Base-by-base conservation (phyloP, 129 eudicot genomes). In the Flaveria ramosissima region DNA sequence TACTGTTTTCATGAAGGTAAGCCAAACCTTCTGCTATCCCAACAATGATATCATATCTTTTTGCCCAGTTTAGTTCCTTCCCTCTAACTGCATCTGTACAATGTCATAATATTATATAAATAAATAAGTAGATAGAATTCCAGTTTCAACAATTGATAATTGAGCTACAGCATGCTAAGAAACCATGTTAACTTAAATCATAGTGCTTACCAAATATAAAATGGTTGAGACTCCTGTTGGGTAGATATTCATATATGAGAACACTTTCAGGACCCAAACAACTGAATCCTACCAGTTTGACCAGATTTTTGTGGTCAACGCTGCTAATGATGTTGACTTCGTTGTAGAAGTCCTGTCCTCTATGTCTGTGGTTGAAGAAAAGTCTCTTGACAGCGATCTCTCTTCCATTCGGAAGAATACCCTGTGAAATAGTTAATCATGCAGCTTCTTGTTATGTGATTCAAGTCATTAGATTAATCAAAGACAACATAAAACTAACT, bases 351-450 rank as follows among this genome's bases (percentile, higher is more conserved):
- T 87, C 96, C 17, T 87, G 88, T 21, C 96, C 93, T 90, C 96
- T 84, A 73, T 90, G 93, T 70, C 74, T 85, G 56, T 89, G 92
- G 85, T 93, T 93, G 76, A 87, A 81, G 89, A 88, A 90, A 32
- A 93, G 98, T 86, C 98, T 87, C 87, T 90, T 93, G 78, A 80
- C 98, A 55, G 96, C 98, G 52, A 90, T 90, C 66, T 93, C 97
- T 68, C 87, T 83, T 19, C 97, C 97, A 77, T 91, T 84, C 13
- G 87, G 87, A 64, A 93, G 81, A 81, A 84, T 88, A 73, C 96
- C 98, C 91, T 90, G 86, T 41, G 19, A n/a, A 53, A 81, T 61
- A 27, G 16, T 36, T 62, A 45, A 47, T 8, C 1, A 32, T 48
- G 71, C 4, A 12, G 8, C 12, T 39, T 46, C 32, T 45, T 75